A percentile compares a stretch with the other conserved stretches of the same genome.
phyloP scores from a whole-genome alignment of 306 rosid genomes.

The Castanea sativa region DNA sequence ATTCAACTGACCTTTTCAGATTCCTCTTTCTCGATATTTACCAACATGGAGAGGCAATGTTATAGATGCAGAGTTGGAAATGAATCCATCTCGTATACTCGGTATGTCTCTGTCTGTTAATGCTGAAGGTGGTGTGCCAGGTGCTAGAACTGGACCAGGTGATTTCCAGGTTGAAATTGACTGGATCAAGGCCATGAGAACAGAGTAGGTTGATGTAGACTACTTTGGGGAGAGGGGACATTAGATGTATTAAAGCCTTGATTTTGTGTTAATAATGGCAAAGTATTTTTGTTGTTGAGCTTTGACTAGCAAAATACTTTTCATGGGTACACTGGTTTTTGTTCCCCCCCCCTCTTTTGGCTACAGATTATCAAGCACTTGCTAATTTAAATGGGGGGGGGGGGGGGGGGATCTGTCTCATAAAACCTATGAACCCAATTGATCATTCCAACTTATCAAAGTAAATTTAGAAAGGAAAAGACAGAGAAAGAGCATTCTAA shows the following conservation, averaged over 20 bases:
- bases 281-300: not conserved
- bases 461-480: too few relatives aligned
- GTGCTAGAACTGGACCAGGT: constrained; percentile 79
- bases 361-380: too few relatives aligned
- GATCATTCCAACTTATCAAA: too few relatives aligned
- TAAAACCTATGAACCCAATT: too few relatives aligned
- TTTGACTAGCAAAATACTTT: not conserved
- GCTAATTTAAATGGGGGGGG: too few relatives aligned
- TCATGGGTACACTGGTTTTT: too few relatives aligned
- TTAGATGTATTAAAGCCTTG: not conserved
- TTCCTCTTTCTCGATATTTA: constrained; percentile 82
- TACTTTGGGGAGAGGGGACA: not conserved
- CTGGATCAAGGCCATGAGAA: constrained; percentile 81
- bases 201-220: constrained; percentile 30
- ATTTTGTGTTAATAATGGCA: not conserved
- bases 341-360: too few relatives aligned
- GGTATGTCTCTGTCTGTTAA: constrained; percentile 89
- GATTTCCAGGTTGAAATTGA: constrained; percentile 81
- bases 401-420: too few relatives aligned
- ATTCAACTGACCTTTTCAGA: constrained; percentile 42
- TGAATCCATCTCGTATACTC: constrained; percentile 81
- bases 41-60: constrained; percentile 94
- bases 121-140: constrained; percentile 81
- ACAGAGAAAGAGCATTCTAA: too few relatives aligned
- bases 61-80: constrained; percentile 71